Evolutionary conservation across 805 yeast genomes (phyloP).

Genomic region (Blastobotrys chiropterorum): DNA sequence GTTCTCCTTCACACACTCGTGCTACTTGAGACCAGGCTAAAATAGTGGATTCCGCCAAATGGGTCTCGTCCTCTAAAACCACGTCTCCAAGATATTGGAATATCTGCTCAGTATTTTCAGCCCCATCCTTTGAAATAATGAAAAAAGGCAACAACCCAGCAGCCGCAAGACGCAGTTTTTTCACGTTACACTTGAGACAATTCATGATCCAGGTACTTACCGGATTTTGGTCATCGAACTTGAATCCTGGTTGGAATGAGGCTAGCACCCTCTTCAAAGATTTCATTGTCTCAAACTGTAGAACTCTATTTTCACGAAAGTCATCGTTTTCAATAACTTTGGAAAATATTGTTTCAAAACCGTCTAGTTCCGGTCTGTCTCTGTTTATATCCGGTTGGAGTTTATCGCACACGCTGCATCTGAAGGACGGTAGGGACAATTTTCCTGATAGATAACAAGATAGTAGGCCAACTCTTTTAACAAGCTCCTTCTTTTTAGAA

Average conservation of each 20-base stretch:
- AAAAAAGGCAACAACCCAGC: not conserved
- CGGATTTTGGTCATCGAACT: slow-evolving; percentile 6
- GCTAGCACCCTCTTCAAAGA: slow-evolving; percentile 11
- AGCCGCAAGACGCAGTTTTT: not conserved
- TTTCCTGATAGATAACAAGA: slow-evolving; percentile 1
- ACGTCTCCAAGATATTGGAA: not conserved
- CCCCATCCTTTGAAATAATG: not conserved
- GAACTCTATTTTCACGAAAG: slow-evolving; percentile 7
- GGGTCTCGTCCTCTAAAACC: not conserved
- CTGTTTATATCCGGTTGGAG: not conserved
- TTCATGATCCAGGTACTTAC: slow-evolving; percentile 15
- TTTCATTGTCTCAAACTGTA: slow-evolving; percentile 13
- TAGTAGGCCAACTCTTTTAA: not conserved
- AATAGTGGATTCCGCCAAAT: slow-evolving; percentile 23
- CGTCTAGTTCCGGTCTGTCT: not conserved
- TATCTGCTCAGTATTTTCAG: not conserved
- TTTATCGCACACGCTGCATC: slow-evolving; percentile 2
- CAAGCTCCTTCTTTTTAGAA: not conserved
- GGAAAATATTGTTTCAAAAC: slow-evolving; percentile 6
- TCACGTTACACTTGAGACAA: slow-evolving; percentile 13
- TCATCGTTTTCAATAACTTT: slow-evolving; percentile 9
- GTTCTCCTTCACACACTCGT: slow-evolving; percentile 56
- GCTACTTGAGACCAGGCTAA: slow-evolving; percentile 61
- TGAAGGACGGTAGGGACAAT: not conserved
- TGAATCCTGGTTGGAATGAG: slow-evolving; percentile 11